A percentile compares a stretch with the other conserved stretches of the same genome.
These are phyloP conservation scores for Limonomyces culmigenus DNA, from an alignment of 1,284 basidiomycete genomes.

Conservation along the genomic window DNA sequence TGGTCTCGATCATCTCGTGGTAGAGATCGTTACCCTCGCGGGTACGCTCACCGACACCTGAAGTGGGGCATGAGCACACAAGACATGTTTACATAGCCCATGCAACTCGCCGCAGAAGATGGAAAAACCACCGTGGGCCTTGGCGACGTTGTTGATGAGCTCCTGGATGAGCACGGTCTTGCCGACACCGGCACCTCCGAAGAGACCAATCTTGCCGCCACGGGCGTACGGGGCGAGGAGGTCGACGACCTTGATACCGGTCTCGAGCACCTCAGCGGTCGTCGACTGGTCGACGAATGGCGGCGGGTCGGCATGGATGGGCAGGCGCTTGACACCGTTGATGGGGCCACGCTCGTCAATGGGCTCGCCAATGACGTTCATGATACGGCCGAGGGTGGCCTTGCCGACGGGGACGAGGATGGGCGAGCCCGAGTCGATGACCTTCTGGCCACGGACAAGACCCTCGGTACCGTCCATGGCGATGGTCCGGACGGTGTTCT, in stretches of 20 bases:
- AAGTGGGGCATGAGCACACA: conserved; percentile 2
- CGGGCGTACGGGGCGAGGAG: conserved; percentile 97
- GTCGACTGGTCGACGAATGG: conserved; percentile 97
- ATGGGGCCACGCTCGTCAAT: conserved; percentile 99
- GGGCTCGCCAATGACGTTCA: conserved; percentile 99
- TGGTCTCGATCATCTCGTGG: conserved; percentile 99
- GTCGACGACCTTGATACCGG: conserved; percentile 99
- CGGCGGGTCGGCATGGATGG: conserved; percentile 95
- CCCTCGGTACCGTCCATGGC: conserved; percentile 99
- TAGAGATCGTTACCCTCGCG: conserved; percentile 99
- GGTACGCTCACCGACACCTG: conserved; percentile 98
- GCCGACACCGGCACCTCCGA: conserved; percentile 99
- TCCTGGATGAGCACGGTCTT: conserved; percentile 99
- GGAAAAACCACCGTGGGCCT: conserved; percentile 99
- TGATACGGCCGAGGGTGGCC: conserved; percentile 92
- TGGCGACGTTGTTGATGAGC: conserved; percentile 99
- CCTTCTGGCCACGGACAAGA: conserved; percentile 97
- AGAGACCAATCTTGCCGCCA: conserved; percentile 99
- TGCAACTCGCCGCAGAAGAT: conserved; percentile 82
- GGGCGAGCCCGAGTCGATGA: conserved; percentile 90
- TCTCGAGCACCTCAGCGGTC: conserved; percentile 94
- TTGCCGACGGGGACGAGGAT: conserved; percentile 94
- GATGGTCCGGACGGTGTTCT: conserved; percentile 96
- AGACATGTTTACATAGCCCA: conserved; percentile 1
- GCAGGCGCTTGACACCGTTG: conserved; percentile 78